A percentile compares a stretch with the other conserved stretches of the same genome.
These are phyloP conservation scores for Colletotrichum australisinense DNA, from an alignment of 2,329 filamentous ascomycete species.

Conservation along the genomic window DNA sequence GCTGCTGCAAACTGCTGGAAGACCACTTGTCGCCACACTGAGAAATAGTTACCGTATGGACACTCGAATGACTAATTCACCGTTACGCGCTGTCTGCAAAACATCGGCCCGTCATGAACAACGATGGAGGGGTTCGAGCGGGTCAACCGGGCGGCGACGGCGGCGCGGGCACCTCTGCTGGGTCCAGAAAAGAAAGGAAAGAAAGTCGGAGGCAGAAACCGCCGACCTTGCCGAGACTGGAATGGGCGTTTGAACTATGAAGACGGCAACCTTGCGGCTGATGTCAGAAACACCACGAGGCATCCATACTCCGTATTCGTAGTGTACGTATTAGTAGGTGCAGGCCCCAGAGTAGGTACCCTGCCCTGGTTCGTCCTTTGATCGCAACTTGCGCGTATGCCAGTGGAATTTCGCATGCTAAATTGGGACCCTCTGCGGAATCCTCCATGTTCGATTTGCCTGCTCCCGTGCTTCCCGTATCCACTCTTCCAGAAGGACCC, in stretches of 20 bases:
- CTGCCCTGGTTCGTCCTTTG: slow-evolving; percentile 14
- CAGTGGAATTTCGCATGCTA: slow-evolving; percentile 21
- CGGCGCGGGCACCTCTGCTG: not conserved
- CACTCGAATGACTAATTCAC: not conserved
- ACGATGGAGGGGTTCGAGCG: not conserved
- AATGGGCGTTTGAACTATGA: not conserved
- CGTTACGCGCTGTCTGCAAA: not conserved
- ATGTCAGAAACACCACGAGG: slow-evolving; percentile 18
- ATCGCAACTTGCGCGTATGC: not conserved
- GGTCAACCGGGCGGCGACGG: not conserved
- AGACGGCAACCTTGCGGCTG: slow-evolving; percentile 22
- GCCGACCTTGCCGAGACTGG: slow-evolving; percentile 18
- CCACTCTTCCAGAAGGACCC: slow-evolving; percentile 25
- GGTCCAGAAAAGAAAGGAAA: not conserved
- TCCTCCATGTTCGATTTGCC: slow-evolving; percentile 27
- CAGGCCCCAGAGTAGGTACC: not conserved
- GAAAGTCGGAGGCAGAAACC: slow-evolving; percentile 15
- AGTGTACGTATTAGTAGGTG: too few relatives aligned
- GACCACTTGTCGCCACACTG: not conserved
- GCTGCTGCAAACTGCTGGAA: not conserved
- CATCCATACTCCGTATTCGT: too few relatives aligned
- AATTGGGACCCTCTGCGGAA: slow-evolving; percentile 28
- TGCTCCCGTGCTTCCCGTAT: slow-evolving; percentile 17
- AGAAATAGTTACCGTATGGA: not conserved
- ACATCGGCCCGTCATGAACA: not conserved